Percentiles rank a stretch among this genome's conserved stretches.
phyloP scores from a whole-genome alignment of 176 grass and related monocot genomes.

The Dactylis glomerata region DNA sequence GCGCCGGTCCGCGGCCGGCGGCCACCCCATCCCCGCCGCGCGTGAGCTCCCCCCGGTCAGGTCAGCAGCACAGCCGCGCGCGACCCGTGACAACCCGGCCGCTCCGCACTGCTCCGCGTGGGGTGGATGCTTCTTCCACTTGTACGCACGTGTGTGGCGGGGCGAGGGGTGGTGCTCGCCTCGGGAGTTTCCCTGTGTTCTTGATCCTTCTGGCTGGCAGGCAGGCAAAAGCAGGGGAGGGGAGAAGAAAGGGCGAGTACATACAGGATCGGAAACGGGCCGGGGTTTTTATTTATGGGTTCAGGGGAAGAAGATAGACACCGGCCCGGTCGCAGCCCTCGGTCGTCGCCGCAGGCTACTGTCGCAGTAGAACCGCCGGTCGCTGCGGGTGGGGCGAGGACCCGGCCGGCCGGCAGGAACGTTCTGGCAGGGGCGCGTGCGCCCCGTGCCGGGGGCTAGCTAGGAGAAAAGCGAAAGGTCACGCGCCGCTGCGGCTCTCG shows the following conservation, averaged over 20 bases:
- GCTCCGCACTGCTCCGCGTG: neutral
- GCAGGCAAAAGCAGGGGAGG: neutral
- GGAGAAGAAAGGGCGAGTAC: neutral
- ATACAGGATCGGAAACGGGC: neutral
- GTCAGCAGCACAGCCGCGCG: neutral
- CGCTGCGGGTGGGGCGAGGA: neutral
- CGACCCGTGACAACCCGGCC: neutral
- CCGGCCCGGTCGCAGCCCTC: neutral
- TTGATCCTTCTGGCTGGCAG: slow-evolving; percentile 15
- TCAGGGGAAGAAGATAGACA: neutral
- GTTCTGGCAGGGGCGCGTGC: neutral
- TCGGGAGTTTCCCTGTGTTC: neutral
- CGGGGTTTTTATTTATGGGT: slow-evolving; percentile 34
- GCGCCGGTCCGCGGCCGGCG: neutral
- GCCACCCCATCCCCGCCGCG: slow-evolving; percentile 19
- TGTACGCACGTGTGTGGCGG: neutral
- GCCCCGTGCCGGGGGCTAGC: neutral
- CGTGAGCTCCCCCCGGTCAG: neutral
- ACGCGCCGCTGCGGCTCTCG: neutral
- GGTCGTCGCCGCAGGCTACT: neutral
- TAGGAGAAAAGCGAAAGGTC: neutral
- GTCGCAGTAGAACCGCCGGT: no score
- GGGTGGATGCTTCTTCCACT: neutral
- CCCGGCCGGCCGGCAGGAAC: neutral
- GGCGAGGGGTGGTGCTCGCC: neutral